A percentile compares a stretch with the other conserved stretches of the same genome.
These are phyloP conservation scores for Trametes versicolor DNA, from an alignment of 1,284 basidiomycete genomes.

Conservation along the genomic window DNA sequence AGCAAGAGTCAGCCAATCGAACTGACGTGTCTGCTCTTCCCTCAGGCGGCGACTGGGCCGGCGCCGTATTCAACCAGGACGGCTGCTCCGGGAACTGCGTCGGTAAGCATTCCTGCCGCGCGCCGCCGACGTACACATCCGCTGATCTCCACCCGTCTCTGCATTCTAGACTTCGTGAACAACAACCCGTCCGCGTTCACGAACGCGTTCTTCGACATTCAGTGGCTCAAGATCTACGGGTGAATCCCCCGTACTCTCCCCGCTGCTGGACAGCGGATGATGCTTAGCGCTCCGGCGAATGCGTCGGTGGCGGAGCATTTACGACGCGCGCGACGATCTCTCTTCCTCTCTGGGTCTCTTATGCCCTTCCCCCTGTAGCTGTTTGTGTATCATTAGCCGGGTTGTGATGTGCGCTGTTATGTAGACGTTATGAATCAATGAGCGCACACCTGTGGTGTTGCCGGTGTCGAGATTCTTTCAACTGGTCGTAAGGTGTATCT, in stretches of 20 bases:
- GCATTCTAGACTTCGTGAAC: slow-evolving; percentile 61
- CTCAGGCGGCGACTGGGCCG: slow-evolving; percentile 63
- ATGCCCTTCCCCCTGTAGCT: background rate
- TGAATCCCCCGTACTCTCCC: slow-evolving; percentile 22
- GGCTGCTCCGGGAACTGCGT: slow-evolving; percentile 60
- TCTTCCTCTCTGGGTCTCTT: slow-evolving; percentile 4
- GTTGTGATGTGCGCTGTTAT: background rate
- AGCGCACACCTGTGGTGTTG: background rate
- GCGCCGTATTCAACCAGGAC: slow-evolving; percentile 51
- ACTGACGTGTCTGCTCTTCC: background rate
- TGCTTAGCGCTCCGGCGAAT: background rate
- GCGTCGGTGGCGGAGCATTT: slow-evolving; percentile 3
- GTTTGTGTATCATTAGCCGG: slow-evolving; percentile 9
- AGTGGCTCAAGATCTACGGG: slow-evolving; percentile 55
- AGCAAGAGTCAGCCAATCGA: background rate
- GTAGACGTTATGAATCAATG: background rate
- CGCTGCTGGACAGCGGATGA: slow-evolving; percentile 2
- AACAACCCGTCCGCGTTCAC: slow-evolving; percentile 70
- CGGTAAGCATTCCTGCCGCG: slow-evolving; percentile 45
- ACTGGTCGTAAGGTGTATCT: background rate
- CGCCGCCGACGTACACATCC: background rate
- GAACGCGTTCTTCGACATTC: slow-evolving; percentile 76
- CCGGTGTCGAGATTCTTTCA: background rate
- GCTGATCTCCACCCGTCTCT: background rate
- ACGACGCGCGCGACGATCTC: slow-evolving; percentile 11